Evolutionary conservation across 2,329 filamentous ascomycete species (phyloP), one percentile per base, ranked within the genome.

Genomic region (Aspergillus sp.): DNA sequence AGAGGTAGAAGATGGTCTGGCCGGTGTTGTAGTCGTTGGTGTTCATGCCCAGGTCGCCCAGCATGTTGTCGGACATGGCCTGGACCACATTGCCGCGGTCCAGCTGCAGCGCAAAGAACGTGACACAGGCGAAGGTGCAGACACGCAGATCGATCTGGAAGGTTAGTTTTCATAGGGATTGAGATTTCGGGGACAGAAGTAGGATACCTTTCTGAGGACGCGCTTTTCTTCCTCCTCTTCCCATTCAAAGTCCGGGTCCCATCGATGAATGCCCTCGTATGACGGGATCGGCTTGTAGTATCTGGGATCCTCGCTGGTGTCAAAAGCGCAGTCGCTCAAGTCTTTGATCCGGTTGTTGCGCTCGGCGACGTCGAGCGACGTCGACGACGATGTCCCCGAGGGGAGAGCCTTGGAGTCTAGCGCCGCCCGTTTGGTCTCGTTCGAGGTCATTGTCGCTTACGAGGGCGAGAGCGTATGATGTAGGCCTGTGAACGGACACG

Each of bases 71-170:
- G 1, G 82, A 82, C 26, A 83, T 70, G 3, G 83, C 84, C 59
- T 85, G 84, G 50, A 62, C 65, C 11, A 87, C 71, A 60, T 87
- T 87, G 47, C 83, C 82, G 45, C 85, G 75, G 63, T 86, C 84
- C 7, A 87, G 71, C 62, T 87, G 82, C 4, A 87, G 73, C 0
- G 81, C 82, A 51, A 86, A 85, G 68, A 87, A 86, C 67, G 84
- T 84, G 30, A 84, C 56, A 52, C 80, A 83, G 50, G 67, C 67
- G 58, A 70, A 79, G 11, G 71, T 69, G 52, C 70, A 74, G 16
- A 78, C 62, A 4, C 69, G 65, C 54, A 64, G 62, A 50, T 78
- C 75, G 49, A 77, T 72, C 73, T 74, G 32, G n/a, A 17, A 8
- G 9, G n/a, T 9, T 43, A 19, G 41, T 43, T 42, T 38, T 19